Evolutionary conservation across 208 protist species (phyloP).

Genomic region (Acanthamoeba lenticulata): DNA sequence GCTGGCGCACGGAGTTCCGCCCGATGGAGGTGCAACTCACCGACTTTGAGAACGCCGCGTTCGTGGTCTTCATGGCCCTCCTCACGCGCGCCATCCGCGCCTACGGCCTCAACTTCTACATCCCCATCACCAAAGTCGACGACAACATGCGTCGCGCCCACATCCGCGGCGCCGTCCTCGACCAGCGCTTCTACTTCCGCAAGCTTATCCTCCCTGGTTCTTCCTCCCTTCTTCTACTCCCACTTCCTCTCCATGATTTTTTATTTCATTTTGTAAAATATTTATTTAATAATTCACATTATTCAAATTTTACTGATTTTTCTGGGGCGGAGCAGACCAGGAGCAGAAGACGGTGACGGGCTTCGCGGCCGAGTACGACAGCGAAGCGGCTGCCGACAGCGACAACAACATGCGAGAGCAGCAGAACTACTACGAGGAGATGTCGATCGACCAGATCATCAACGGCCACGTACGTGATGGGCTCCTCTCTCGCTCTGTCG

Average conservation of each 20-base stretch:
- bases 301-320: constrained; percentile 76
- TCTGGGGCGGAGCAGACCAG: neutral
- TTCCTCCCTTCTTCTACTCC: constrained; percentile 50
- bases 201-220: constrained; percentile 86
- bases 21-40: constrained; percentile 93
- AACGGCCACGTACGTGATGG: constrained; percentile 88
- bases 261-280: too few species aligned
- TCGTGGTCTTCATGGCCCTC: constrained; percentile 95
- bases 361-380: neutral
- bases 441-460: constrained; percentile 96
- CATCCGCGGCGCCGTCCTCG: constrained; percentile 89
- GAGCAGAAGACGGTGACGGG: neutral
- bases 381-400: neutral
- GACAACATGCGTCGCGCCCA: constrained; percentile 97
- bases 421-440: constrained; percentile 84
- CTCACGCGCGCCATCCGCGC: constrained; percentile 95
- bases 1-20: constrained; percentile 74
- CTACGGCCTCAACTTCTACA: constrained; percentile 96
- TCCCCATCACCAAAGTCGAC: constrained; percentile 96
- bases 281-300: constrained; percentile 82
- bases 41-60: constrained; percentile 99
- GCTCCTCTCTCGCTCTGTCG: neutral
- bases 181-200: constrained; percentile 95
- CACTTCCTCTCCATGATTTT: too few species aligned
- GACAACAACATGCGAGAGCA: constrained; percentile 18